Conservation (phyloP, 352 stramenopile genomes). For the Blastocystis hominis region DNA sequence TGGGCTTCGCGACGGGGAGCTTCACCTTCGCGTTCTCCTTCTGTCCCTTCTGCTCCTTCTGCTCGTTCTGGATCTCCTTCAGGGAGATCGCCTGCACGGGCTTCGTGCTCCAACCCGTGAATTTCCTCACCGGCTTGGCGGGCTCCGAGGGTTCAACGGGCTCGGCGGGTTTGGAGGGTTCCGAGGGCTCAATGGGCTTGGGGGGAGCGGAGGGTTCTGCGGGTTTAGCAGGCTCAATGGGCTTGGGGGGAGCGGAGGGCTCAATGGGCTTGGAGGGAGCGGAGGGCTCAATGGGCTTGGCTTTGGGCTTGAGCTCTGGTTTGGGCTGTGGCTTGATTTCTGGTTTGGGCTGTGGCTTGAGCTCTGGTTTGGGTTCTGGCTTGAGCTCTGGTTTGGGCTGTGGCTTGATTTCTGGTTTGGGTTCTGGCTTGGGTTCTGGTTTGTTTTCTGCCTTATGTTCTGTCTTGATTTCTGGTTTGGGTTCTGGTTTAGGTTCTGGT, state of each 20-base stretch:
- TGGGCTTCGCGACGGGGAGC: background rate
- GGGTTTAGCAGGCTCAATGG: background rate
- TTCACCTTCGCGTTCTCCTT: background rate
- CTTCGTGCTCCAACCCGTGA: background rate
- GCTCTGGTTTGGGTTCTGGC: too few species aligned
- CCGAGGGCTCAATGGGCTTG: background rate
- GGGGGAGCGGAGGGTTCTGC: background rate
- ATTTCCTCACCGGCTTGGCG: background rate
- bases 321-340: too few species aligned
- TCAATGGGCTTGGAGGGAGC: background rate
- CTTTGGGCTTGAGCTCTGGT: too few species aligned
- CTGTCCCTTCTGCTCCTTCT: background rate
- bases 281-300: background rate
- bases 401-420: too few species aligned
- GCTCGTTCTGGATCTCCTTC: constrained; percentile 27
- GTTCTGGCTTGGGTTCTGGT: too few species aligned
- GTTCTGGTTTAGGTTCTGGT: too few species aligned
- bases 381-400: too few species aligned
- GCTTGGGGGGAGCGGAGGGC: background rate
- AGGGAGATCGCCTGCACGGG: background rate
- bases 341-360: too few species aligned
- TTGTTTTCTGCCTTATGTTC: too few species aligned
- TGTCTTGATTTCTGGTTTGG: too few species aligned
- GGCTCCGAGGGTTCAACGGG: background rate
- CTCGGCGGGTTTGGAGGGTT: background rate